Evolutionary conservation across 2,329 filamentous ascomycete species (phyloP), one percentile per base, ranked within the genome.

Genomic region (Aureobasidium sp.): DNA sequence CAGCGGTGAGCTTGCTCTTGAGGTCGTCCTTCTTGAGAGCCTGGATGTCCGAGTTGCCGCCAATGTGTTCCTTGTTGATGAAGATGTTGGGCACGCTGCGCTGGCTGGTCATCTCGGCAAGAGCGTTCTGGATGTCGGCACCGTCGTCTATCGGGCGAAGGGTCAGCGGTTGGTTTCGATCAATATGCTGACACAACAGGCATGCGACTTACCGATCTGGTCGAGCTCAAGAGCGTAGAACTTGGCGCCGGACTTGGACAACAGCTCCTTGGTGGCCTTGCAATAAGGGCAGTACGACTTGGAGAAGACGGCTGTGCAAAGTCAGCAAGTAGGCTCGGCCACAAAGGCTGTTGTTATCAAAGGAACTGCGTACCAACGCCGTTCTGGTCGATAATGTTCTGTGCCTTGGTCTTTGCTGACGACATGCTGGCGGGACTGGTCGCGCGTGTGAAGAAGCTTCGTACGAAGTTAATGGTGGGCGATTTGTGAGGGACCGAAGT

Each of bases 281-380:
- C 93, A 97, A 84, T 96, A 95, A 13, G 92, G 91, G 84, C 94
- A 99, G 80, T 91, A 96, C 16, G 88, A 90, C 81, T 99, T 99
- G 78, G 88, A 92, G 83, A 99, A 99, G 74, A 99, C 90, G 70
- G 94, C 89, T 90, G 58, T 25, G 42, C 6, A 21, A 27, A 37
- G 44, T 64, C 51, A 41, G 50, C 29, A 39, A 14, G 2, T 21
- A 37, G 34, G 34, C 34, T 5, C 13, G 10, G 27, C 50, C 6
- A 32, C 5, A 32, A 16, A 10, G 6, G 16, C 10, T 30, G 53
- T 34, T 8, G 3, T 9, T 9, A 7, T 16, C n/a, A 5, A 57
- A 7, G 11, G 39, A 14, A 25, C 3, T 59, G 79, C 86, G 61
- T 81, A 90, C 88, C 87, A 75, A 96, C 91, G 70, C 85, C 78